Base-by-base conservation (phyloP, 352 stramenopile genomes). In the Globisporangium mamillatum region DNA sequence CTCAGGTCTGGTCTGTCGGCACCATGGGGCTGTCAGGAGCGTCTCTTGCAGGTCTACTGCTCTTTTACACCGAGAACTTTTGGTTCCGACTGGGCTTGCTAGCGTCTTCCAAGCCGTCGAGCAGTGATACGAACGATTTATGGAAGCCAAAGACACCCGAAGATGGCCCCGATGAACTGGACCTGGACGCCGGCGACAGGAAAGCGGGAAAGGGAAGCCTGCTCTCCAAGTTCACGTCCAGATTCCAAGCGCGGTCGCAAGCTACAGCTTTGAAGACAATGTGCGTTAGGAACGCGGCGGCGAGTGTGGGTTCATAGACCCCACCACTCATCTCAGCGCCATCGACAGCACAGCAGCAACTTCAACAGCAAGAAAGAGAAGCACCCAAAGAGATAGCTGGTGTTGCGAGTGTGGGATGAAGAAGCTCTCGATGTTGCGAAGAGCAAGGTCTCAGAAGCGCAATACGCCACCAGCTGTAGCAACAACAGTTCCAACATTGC, bases 31-130 rank as follows among this genome's bases (percentile, higher is more conserved):
- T 91, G 22, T 79, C 77, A 1, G 60, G 73, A 3, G 64, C 80
- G 32, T 75, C 77, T 1, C 59, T 80, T 25, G 78, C 75, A 1
- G 66, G 70, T 22, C 60, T 91, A 12, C 54, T 86, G 56, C 67
- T 90, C 5, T 79, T 82, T 46, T 72, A 87, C 63, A 78, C 66
- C 0, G 79, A 90, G 50, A 68, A 86, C 5, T 87, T 88, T 65
- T 88, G 81, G 83, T 75, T 75, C 27, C 75, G 65, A 3, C 52
- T 88, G 34, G 70, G 38, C 10, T 9, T 71, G 20, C 59, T 68
- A 16, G 50, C 34, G 3, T 46, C 55, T 10, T 57, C 4, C 44
- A 66, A 74, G n/a, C 14, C 22, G 29, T 22, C 41, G 9, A 18
- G 6, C 46, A 55, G 36, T 7, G 20, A 25, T 58, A n/a, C 20